These are phyloP conservation scores for Lentinula sp. DNA, from an alignment of 768 basidiomycete genomes.

Conservation along the genomic window DNA sequence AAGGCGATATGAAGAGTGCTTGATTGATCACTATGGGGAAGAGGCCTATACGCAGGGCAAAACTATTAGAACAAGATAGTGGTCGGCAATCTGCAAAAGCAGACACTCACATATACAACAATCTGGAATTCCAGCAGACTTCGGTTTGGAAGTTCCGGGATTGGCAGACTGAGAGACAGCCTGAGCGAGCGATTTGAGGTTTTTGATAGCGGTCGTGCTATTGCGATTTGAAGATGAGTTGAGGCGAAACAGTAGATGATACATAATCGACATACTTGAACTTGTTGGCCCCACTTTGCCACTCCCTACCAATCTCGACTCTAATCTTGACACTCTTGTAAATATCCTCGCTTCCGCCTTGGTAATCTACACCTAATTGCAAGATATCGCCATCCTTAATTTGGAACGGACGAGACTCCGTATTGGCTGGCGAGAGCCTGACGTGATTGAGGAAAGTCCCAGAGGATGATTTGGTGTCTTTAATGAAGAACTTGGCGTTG, in stretches of 20 bases:
- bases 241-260: slow-evolving; percentile 1
- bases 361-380: slow-evolving; percentile 96
- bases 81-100: not conserved
- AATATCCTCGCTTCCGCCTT: slow-evolving; percentile 94
- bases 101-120: slow-evolving; percentile 6
- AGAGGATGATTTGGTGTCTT: slow-evolving; percentile 61
- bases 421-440: slow-evolving; percentile 75
- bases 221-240: not conserved
- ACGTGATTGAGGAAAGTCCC: slow-evolving; percentile 97
- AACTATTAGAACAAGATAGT: not conserved
- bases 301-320: slow-evolving; percentile 82
- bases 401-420: slow-evolving; percentile 69
- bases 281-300: slow-evolving; percentile 83
- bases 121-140: slow-evolving; percentile 54
- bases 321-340: slow-evolving; percentile 97
- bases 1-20: slow-evolving; percentile 95
- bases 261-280: slow-evolving; percentile 63
- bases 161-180: slow-evolving; percentile 15
- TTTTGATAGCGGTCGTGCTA: slow-evolving; percentile 68
- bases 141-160: slow-evolving; percentile 71
- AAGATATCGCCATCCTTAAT: slow-evolving; percentile 92
- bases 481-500: not conserved
- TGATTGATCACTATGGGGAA: slow-evolving; percentile 93
- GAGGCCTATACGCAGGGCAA: slow-evolving; percentile 26
- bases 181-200: slow-evolving; percentile 67